These are phyloP conservation scores for Atkinsonella hypoxylon DNA, from an alignment of 2,329 filamentous ascomycete species.

Conservation along the genomic window DNA sequence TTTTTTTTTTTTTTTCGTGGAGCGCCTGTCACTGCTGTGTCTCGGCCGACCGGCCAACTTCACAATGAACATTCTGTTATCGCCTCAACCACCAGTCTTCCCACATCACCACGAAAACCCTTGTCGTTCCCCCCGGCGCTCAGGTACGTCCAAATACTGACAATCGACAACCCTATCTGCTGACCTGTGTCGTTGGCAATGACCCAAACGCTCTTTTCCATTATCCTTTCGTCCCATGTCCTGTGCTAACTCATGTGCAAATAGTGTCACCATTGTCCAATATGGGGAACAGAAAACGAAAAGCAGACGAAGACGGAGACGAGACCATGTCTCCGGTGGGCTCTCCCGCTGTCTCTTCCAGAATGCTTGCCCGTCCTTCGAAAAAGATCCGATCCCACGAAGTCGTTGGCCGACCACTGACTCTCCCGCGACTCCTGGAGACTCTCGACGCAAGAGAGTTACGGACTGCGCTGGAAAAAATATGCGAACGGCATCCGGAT, in stretches of 20 bases:
- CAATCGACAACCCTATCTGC: neutral
- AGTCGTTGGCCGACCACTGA: constrained; percentile 43
- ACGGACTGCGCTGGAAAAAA: constrained; percentile 73
- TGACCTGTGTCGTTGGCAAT: neutral
- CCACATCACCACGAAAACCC: constrained; percentile 45
- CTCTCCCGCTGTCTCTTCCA: constrained; percentile 64
- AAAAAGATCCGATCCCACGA: constrained; percentile 57
- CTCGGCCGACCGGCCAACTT: constrained; percentile 4
- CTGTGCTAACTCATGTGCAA: neutral
- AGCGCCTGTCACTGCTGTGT: neutral
- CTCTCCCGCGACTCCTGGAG: constrained; percentile 68
- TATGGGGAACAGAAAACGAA: constrained; percentile 63
- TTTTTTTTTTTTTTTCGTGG: neutral
- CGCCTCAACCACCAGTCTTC: constrained; percentile 47
- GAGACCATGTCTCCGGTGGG: constrained; percentile 83
- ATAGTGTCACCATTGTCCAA: constrained; percentile 35
- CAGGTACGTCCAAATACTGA: constrained; percentile 31
- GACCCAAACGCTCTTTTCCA: neutral
- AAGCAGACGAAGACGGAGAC: constrained; percentile 67
- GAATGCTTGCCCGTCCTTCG: constrained; percentile 53
- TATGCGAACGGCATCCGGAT: constrained; percentile 81
- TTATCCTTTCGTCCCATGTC: neutral
- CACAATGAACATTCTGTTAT: constrained; percentile 51
- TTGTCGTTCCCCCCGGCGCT: constrained; percentile 41
- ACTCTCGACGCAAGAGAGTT: constrained; percentile 80